Conservation (phyloP, 345 rosid genomes). For the Dipteronia dyeriana region DNA sequence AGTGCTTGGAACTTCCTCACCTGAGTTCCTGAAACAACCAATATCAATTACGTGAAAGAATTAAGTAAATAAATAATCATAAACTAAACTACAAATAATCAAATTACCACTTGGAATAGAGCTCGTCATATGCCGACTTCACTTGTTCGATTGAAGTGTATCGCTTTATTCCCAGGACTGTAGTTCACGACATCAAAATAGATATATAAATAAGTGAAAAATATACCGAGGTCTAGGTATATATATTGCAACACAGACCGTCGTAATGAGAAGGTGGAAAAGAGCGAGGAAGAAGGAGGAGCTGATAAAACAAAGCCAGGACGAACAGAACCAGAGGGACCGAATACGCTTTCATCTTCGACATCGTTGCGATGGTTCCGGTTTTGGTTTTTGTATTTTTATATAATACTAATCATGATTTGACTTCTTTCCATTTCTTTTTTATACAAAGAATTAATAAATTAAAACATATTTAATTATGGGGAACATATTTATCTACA, state of each 20-base stretch:
- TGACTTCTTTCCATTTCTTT: no score
- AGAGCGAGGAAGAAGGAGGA: constrained; percentile 68
- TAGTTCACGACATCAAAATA: constrained; percentile 13
- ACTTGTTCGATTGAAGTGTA: constrained; percentile 61
- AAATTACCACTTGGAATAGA: constrained; percentile 60
- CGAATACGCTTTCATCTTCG: constrained; percentile 56
- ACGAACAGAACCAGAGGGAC: constrained; percentile 60
- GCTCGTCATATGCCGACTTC: constrained; percentile 61
- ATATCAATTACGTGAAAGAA: background rate
- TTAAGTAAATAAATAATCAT: background rate
- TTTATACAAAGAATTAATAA: no score
- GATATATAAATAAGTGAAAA: no score
- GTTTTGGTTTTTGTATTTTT: no score
- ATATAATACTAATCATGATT: no score
- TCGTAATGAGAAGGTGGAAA: constrained; percentile 86
- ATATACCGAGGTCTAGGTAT: no score
- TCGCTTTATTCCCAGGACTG: constrained; percentile 66
- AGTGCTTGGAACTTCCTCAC: constrained; percentile 41
- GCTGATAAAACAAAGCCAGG: constrained; percentile 72
- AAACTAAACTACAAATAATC: background rate
- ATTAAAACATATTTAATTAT: no score
- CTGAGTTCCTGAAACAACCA: constrained; percentile 56
- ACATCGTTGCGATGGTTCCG: background rate
- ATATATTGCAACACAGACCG: constrained; percentile 41
- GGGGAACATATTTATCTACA: no score